These are phyloP conservation scores for Debaryomyces prosopidis DNA, from an alignment of 805 yeast species.

Conservation along the genomic window DNA sequence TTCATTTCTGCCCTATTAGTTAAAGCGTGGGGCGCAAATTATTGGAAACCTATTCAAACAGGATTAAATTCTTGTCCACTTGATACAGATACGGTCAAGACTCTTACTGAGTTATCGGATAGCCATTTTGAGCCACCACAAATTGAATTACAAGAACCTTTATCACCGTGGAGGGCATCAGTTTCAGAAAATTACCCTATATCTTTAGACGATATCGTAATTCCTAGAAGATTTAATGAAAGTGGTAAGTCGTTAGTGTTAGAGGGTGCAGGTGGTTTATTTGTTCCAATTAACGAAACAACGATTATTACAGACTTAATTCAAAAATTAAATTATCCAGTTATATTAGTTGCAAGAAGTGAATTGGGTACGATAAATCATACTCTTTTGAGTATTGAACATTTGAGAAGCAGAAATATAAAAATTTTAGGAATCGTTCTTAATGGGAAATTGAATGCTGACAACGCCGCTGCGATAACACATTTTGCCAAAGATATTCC, in stretches of 20 bases:
- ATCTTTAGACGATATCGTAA: constrained; percentile 8
- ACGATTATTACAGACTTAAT: constrained; percentile 23
- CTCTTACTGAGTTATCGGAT: constrained; percentile 7
- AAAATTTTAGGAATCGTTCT: constrained; percentile 19
- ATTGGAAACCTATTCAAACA: constrained; percentile 32
- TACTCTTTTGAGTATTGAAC: constrained; percentile 23
- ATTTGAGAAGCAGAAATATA: constrained; percentile 16
- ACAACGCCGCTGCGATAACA: constrained; percentile 16
- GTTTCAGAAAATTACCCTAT: constrained; percentile 15
- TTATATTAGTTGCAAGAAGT: constrained; percentile 25
- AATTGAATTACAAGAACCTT: constrained; percentile 18
- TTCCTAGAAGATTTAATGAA: constrained; percentile 13
- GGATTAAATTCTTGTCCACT: constrained; percentile 25
- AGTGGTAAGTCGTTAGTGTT: constrained; percentile 15
- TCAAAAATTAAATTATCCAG: constrained; percentile 14
- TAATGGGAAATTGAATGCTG: constrained; percentile 20
- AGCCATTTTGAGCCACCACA: constrained; percentile 13
- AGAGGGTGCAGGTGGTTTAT: constrained; percentile 31
- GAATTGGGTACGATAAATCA: constrained; percentile 30
- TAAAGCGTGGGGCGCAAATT: constrained; percentile 22
- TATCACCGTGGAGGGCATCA: constrained; percentile 28
- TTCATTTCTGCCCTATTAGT: constrained; percentile 22
- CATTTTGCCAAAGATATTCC: constrained; percentile 15
- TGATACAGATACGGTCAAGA: constrained; percentile 18
- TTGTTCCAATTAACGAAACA: constrained; percentile 24